These are phyloP conservation scores for Sclerotinia trifoliorum DNA, from an alignment of 2,329 filamentous ascomycete species.

Conservation along the genomic window DNA sequence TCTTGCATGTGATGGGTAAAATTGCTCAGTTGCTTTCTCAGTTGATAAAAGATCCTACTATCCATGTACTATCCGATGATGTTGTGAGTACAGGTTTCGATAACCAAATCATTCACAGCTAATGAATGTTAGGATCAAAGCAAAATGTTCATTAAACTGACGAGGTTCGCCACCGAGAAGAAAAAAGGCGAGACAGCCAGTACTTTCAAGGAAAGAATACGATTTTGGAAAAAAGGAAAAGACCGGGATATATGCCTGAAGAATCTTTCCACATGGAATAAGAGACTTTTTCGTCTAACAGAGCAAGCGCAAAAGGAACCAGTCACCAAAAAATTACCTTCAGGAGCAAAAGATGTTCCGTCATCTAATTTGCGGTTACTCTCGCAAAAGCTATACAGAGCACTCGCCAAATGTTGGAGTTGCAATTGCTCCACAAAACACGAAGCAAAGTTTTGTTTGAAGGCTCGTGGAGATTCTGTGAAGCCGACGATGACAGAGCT, in stretches of 20 bases:
- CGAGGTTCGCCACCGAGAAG: neutral
- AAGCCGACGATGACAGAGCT: neutral
- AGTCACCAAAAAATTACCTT: neutral
- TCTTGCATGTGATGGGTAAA: conserved; percentile 12
- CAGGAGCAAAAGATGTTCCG: neutral
- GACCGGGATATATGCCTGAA: conserved; percentile 1
- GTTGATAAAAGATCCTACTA: conserved; percentile 9
- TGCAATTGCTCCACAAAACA: conserved; percentile 8
- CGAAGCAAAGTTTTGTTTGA: conserved; percentile 11
- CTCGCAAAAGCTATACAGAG: conserved; percentile 6
- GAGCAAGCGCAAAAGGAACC: conserved; percentile 9
- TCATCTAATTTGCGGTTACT: conserved; percentile 2
- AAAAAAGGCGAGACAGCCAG: neutral
- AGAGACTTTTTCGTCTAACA: conserved; percentile 1
- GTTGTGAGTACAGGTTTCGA: neutral
- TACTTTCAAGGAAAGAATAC: conserved; percentile 8
- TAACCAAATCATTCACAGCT: neutral
- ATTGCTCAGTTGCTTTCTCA: conserved; percentile 12
- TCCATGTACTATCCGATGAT: neutral
- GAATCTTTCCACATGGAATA: conserved; percentile 7
- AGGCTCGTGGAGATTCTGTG: neutral
- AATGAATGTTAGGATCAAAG: neutral
- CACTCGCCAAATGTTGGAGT: neutral
- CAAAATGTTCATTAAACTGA: conserved; percentile 1
- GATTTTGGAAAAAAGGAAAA: conserved; percentile 17